Conservation (phyloP, 2,329 filamentous ascomycete species). For the Fusarium sterilihyphosum region DNA sequence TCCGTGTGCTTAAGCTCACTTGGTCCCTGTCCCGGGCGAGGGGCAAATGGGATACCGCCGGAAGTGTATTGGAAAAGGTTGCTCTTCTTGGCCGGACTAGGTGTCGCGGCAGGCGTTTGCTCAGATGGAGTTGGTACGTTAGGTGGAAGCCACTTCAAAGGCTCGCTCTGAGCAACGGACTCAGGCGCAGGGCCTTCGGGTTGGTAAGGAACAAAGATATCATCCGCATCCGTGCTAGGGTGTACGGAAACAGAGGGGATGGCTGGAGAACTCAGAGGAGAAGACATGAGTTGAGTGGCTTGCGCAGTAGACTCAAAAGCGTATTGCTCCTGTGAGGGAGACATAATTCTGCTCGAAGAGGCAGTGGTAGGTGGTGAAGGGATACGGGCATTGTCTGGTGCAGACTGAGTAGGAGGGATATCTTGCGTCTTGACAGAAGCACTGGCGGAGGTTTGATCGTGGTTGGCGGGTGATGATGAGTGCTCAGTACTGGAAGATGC, state of each 20-base stretch:
- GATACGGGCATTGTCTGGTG: slow-evolving; percentile 6
- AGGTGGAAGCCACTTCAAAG: slow-evolving; percentile 63
- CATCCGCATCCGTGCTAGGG: slow-evolving; percentile 39
- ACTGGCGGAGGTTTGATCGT: not conserved
- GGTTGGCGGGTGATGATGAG: not conserved
- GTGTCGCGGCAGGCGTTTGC: slow-evolving; percentile 46
- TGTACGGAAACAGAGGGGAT: slow-evolving; percentile 44
- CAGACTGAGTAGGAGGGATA: slow-evolving; percentile 28
- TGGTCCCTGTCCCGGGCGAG: slow-evolving; percentile 32
- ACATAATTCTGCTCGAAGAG: slow-evolving; percentile 40
- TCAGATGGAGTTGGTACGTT: slow-evolving; percentile 53
- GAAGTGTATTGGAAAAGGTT: slow-evolving; percentile 53
- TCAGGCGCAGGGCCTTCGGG: slow-evolving; percentile 61
- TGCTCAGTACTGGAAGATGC: not conserved
- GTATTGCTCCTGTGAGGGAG: slow-evolving; percentile 37
- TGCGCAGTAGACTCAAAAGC: slow-evolving; percentile 36
- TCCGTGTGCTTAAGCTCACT: not conserved
- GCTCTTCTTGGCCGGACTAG: slow-evolving; percentile 50
- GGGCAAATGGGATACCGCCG: slow-evolving; percentile 60
- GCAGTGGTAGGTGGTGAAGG: slow-evolving; percentile 38
- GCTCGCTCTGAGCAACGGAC: slow-evolving; percentile 50
- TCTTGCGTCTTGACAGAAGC: not conserved
- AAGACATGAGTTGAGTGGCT: slow-evolving; percentile 34
- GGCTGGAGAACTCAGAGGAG: slow-evolving; percentile 46
- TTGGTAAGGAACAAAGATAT: slow-evolving; percentile 65